Base-by-base conservation (phyloP, 2,329 filamentous ascomycete species). In the Ophiosphaerella narmari region DNA sequence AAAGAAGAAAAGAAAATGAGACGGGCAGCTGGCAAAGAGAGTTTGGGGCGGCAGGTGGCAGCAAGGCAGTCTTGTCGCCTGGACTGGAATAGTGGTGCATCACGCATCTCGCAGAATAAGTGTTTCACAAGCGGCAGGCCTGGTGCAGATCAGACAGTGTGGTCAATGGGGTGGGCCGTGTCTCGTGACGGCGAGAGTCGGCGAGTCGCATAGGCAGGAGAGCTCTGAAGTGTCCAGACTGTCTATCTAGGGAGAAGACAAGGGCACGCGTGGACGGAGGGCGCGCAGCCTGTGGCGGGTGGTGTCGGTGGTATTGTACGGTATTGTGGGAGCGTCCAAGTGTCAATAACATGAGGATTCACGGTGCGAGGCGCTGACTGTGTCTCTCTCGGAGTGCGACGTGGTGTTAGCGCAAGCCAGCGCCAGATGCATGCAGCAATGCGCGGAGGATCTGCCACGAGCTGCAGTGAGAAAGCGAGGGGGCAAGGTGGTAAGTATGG, bases 71-170 rank as follows among this genome's bases (percentile, higher is more conserved):
- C 23, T 29, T 24, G 39, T 24, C 29, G 29, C n/a, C 32, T 24
- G 39, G 18, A 33, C 11, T 31, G 23, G 18, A 21, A 21, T 32
- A 11, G 11, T 42, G 23, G 26, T 26, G 8, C 23, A 23, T 32
- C 9, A 31, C 12, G 39, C 26, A 29, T 29, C 46, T 37, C 36
- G 41, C 26, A 21, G 21, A 31, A 39, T 26, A 44, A 26, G 57
- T 57, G 61, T 65, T 65, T 65, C 57, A 63, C 57, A 46, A 34
- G 44, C 32, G 50, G 46, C 54, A 55, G 47, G 44, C 46, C 44
- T 34, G 37, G 38, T 55, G 65, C 54, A 55, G 62, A 67, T 66
- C 63, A 57, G 62, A 65, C 54, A 50, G 43, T 39, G 7, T 34
- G 40, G 40, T 16, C 42, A 43, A 40, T 40, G 49, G 49, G 35